Base-by-base conservation (phyloP, 2,329 filamentous ascomycete species). In the Ceratocystis eucalypticola region DNA sequence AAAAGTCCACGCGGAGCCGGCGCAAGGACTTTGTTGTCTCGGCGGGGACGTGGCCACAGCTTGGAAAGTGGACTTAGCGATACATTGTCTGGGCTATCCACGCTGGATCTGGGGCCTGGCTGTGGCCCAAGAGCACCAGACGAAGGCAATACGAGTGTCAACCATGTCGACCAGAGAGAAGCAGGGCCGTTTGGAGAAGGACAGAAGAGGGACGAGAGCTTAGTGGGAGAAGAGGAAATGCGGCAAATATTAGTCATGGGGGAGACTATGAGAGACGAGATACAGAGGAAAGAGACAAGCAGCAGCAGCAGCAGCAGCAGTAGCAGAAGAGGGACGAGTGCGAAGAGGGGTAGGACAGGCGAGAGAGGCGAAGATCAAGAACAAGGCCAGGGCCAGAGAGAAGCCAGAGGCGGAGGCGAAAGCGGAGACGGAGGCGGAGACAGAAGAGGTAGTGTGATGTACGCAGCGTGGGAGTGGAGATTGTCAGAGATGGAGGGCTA, bases 21-120 rank as follows among this genome's bases (percentile, higher is more conserved):
- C 8, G 55, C 48, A 20, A 25, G 28, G 30, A 37, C 55, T 33
- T 8, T 8, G 17, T n/a, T 59, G 55, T 33, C 28, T 37, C 28
- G 20, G 3, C 48, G 48, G 48, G 48, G 48, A 28, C 7, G 17
- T 53, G 48, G 48, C 25, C 48, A 53, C 48, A 25, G 48, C 20
- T 28, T 53, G 48, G 48, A 53, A 53, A 53, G 48, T 53, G 48
- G 20, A 53, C 22, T 53, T 53, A 17, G 48, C 48, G 48, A 53
- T 15, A 53, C 48, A 33, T 59, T 59, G 55, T 20, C 55, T 59
- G 55, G 15, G 30, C 17, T 59, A 59, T 59, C 55, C 55, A 37
- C 55, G 7, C 17, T 59, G 55, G 55, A 59, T 20, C 15, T 37
- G 3, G 30, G 55, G 28, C 55, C 55, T 30, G 55, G 55, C 7